Evolutionary conservation across 2,329 filamentous ascomycete species (phyloP), one percentile per base, ranked within the genome.

Genomic region (Botrytis fabae): DNA sequence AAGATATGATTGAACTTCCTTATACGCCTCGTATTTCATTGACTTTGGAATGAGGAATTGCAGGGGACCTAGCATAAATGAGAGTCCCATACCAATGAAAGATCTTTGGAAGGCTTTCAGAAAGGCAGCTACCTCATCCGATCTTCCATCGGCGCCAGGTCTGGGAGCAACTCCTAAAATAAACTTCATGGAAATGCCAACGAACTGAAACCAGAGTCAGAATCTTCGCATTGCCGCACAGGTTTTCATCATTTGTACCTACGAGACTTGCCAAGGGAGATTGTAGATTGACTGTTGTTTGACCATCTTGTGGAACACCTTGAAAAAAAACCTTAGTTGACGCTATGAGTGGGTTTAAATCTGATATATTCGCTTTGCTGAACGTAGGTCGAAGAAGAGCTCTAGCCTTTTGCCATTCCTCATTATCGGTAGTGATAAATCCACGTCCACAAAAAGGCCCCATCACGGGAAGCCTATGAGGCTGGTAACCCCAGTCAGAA

Each of bases 401-500:
- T 42, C 42, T 70, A 38, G 40, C 32, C 12, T 70, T 48, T 9
- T 63, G 32, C 64, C 32, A 70, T 22, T 22, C 35, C 14, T 62
- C 57, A 32, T 44, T 35, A 62, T 70, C 69, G 8, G 69, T 70
- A 12, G 57, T 70, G 4, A 70, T 62, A 28, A 62, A 70, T 20
- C 69, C 57, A 25, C 42, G 38, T 9, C 57, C 69, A 40, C 69
- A 70, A 44, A 70, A 70, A 20, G 69, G 57, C 4, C 57, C 69
- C 69, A 62, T 70, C 2, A 70, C 69, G 9, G 57, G 57, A 35
- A 70, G 28, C 60, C 69, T 62, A 4, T 7, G 18, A 51, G 69
- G 57, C n/a, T 70, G n/a, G 35, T 62, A 70, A 6, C 69, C 69
- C 54, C 54, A 70, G 4, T 70, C 54, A 16, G 69, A 32, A 70